Base-by-base conservation (phyloP, 1,284 basidiomycete species). In the Anthracocystis walkeri region DNA sequence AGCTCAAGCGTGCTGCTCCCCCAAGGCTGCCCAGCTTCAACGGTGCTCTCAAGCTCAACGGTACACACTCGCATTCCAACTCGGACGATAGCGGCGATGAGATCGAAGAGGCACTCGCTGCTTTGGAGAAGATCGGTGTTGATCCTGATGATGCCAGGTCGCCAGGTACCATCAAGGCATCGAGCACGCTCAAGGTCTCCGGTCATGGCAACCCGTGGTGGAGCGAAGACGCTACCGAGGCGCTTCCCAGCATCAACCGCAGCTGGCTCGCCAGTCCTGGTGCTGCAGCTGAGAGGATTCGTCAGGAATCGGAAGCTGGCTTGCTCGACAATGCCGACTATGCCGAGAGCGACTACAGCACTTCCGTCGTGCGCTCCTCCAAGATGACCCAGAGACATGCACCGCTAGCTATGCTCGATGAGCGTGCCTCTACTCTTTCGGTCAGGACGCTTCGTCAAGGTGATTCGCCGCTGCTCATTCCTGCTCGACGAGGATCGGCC, bases 1-100 rank as follows among this genome's bases (percentile, higher is more conserved):
- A 77, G 54, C 52, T 58, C 57, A 65, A 74, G 61, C 67, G 80
- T 59, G 75, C 65, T 42, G 85, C 87, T 0, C 90, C 88, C 0
- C 92, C 91, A 12, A 88, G 93, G 20, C 92, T 95, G 65, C 94
- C 93, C 0, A 94, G 92, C 86, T 95, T 95, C 82, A 92, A 92
- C 0, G 87, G 90, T 86, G 91, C 91, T 21, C 87, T 92, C 41
- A 91, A 88, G 10, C 89, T 90, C 73, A 88, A 54, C 35, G 89
- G 64, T 89, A 6, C 51, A 1, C 57, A 58, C 33, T 64, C 65
- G 10, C 41, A 53, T 10, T 21, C 62, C 21, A 38, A 48, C 42
- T 77, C 75, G 27, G 70, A 77, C 45, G 75, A 77, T 55, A 78
- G 75, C 44, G 77, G 77, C 40, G 78, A 79, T 40, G 81, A 83